phyloP scores from a whole-genome alignment of 73 alveolate genomes.

The Stentor coeruleus region DNA sequence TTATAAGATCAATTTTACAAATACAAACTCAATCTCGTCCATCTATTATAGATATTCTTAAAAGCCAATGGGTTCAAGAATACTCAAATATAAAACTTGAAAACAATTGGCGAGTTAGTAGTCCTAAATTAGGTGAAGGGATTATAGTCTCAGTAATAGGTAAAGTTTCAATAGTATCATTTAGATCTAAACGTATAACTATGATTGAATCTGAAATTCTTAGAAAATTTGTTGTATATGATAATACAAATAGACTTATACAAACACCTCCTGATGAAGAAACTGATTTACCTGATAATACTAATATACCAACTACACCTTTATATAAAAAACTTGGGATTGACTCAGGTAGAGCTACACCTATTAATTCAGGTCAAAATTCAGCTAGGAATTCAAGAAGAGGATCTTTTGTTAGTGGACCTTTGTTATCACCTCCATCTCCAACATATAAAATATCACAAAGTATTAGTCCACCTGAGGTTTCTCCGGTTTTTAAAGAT shows the following conservation, averaged over 20 bases:
- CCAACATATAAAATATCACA: too few species aligned
- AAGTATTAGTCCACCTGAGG: too few species aligned
- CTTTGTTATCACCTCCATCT: too few species aligned
- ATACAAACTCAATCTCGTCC: not conserved
- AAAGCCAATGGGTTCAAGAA: not conserved
- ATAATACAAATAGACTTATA: not conserved
- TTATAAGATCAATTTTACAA: conserved; percentile 17
- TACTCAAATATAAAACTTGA: not conserved
- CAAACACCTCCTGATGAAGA: conserved; percentile 5
- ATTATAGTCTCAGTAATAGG: not conserved
- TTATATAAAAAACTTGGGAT: not conserved
- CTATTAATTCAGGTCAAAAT: not conserved
- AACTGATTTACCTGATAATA: not conserved
- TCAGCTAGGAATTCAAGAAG: not conserved
- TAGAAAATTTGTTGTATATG: not conserved
- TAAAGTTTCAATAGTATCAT: not conserved
- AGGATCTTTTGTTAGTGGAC: too few species aligned
- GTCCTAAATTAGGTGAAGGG: not conserved
- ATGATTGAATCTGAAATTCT: not conserved
- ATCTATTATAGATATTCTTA: not conserved
- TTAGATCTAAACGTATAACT: too few species aligned
- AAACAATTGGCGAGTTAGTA: not conserved
- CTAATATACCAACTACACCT: not conserved
- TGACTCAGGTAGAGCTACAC: conserved; percentile 4
- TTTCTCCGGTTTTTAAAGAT: too few species aligned